A percentile compares a stretch with the other conserved stretches of the same genome.
Conservation (phyloP, 352 stramenopile species). For the Pythium dissimile region DNA sequence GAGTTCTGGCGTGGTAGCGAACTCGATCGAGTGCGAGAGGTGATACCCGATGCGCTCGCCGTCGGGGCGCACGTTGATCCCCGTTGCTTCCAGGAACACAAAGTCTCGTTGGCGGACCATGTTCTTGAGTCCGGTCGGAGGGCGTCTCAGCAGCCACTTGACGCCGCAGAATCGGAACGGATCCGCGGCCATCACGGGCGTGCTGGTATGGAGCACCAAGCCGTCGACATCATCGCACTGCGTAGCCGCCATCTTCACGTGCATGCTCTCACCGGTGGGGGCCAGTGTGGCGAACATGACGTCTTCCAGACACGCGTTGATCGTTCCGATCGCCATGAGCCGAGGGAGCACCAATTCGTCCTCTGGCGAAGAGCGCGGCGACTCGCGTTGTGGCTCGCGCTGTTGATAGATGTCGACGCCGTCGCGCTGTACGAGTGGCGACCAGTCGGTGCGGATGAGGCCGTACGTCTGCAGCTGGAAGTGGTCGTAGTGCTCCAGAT, state of each 20-base stretch:
- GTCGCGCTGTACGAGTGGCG: slow-evolving; percentile 1
- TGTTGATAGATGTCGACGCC: slow-evolving; percentile 18
- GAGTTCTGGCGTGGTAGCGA: slow-evolving; percentile 19
- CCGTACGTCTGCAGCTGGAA: slow-evolving; percentile 19
- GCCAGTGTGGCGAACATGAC: slow-evolving; percentile 20
- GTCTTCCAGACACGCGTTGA: slow-evolving; percentile 19
- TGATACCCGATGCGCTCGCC: slow-evolving; percentile 24
- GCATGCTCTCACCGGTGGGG: slow-evolving; percentile 19
- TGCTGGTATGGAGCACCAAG: slow-evolving; percentile 18
- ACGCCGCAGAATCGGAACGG: slow-evolving; percentile 21
- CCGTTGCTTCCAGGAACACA: slow-evolving; percentile 22
- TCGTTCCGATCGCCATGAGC: slow-evolving; percentile 16
- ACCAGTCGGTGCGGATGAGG: slow-evolving; percentile 1
- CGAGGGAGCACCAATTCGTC: neutral
- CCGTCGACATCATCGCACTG: slow-evolving; percentile 15
- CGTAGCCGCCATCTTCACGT: slow-evolving; percentile 18
- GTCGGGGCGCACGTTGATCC: slow-evolving; percentile 7
- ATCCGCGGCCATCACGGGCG: slow-evolving; percentile 4
- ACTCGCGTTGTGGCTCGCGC: neutral
- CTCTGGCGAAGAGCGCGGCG: neutral
- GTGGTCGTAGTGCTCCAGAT: slow-evolving; percentile 14
- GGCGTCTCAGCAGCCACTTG: slow-evolving; percentile 23
- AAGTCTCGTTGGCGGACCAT: slow-evolving; percentile 22
- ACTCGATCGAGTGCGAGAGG: slow-evolving; percentile 25
- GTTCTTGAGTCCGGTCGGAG: slow-evolving; percentile 1